Evolutionary conservation across 1,284 basidiomycete genomes (phyloP).

Genomic region (Erythrobasidium hasegawianum): DNA sequence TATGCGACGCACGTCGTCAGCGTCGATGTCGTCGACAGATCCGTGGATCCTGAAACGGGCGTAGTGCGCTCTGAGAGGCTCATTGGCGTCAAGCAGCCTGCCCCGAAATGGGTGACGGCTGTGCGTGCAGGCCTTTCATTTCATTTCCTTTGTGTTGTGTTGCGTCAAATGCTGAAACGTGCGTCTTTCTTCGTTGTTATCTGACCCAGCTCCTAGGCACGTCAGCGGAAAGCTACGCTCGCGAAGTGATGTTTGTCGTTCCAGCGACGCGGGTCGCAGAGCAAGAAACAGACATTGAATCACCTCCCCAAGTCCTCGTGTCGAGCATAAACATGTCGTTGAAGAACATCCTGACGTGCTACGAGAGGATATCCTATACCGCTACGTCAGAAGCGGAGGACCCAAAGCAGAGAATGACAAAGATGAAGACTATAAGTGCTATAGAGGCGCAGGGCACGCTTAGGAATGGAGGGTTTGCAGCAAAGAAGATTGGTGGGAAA

Average conservation of each 20-base stretch:
- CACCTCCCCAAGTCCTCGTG: conserved; percentile 19
- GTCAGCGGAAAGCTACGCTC: conserved; percentile 86
- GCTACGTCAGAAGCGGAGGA: neutral
- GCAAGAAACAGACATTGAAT: conserved; percentile 45
- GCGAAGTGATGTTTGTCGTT: conserved; percentile 88
- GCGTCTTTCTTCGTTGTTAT: neutral
- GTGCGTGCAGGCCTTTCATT: too few species aligned
- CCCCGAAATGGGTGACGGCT: conserved; percentile 77
- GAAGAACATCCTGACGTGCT: conserved; percentile 30
- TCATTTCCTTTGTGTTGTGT: too few species aligned
- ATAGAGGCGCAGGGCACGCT: conserved; percentile 25
- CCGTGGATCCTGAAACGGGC: conserved; percentile 75
- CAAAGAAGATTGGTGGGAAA: conserved; percentile 23
- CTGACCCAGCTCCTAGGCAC: conserved; percentile 75
- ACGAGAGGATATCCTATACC: conserved; percentile 25
- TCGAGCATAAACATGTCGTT: conserved; percentile 35
- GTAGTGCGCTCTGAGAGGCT: conserved; percentile 82
- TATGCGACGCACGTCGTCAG: conserved; percentile 64
- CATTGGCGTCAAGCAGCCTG: conserved; percentile 77
- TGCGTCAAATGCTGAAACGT: conserved; percentile 1
- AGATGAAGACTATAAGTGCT: conserved; percentile 30
- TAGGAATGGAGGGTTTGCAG: conserved; percentile 22
- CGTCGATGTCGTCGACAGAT: conserved; percentile 80
- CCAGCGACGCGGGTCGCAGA: conserved; percentile 53
- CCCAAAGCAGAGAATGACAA: conserved; percentile 9